Base-by-base conservation (phyloP, 1,284 basidiomycete genomes). In the Moesziomyces sp. region DNA sequence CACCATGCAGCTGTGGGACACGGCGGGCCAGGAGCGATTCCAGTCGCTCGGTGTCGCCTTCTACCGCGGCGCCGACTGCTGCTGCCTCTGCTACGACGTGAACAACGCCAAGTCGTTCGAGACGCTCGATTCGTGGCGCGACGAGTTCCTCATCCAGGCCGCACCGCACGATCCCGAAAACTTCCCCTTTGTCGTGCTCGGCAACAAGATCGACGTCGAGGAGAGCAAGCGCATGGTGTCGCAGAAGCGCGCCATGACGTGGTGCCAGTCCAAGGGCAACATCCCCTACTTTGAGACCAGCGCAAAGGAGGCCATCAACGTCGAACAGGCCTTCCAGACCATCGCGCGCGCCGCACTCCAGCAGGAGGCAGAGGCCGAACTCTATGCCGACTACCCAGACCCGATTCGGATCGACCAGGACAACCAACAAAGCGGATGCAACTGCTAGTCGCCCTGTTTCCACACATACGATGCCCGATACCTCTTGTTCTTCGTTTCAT, bases 201-300 rank as follows among this genome's bases (percentile, higher is more conserved):
- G 97, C 21, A 99, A 99, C 88, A 99, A 99, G 92, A 97, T 99
- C 86, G 97, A 99, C 86, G 93, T 98, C 83, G 97, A 99, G 87
- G 96, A 99, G 88, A 92, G 91, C 85, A 99, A 98, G 87, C 90
- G 97, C 77, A 94, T 97, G 90, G 96, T 98, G 26, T 94, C 94
- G 10, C 97, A 99, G 90, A 99, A 99, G 86, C 92, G 97, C 54
- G 97, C 97, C 23, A 98, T 99, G 94, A 93, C 94, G 10, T 99
- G 97, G 97, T 99, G 97, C 86, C 95, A 99, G 84, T 92, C 93
- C 72, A 99, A 99, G 87, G 97, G 97, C 82, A 98, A 98, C 86
- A 98, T 99, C 78, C 97, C 97, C 16, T 99, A 99, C 80, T 99
- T 99, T 86, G 97, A 99, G 87, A 99, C 97, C 1, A 98, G 96